phyloP scores from a whole-genome alignment of 129 eudicot species.

The Lactuca saligna region DNA sequence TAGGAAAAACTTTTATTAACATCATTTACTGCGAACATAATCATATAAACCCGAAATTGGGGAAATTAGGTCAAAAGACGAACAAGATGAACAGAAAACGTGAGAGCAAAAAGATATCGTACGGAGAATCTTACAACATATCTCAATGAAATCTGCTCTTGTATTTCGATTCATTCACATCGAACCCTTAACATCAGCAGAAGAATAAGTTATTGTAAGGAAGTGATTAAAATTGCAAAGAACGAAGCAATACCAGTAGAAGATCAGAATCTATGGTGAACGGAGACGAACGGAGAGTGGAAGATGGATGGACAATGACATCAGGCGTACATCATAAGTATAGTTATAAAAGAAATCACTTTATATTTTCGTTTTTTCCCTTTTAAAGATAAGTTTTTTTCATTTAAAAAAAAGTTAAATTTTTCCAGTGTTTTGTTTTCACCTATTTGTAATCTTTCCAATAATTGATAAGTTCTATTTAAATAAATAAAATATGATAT shows the following conservation, averaged over 20 bases:
- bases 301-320: neutral
- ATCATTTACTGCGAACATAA: neutral
- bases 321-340: neutral
- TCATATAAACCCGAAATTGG: neutral
- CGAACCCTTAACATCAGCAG: neutral
- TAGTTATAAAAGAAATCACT: too few species aligned
- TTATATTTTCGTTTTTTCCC: too few species aligned
- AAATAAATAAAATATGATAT: too few species aligned
- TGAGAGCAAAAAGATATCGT: neutral
- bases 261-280: neutral
- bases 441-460: too few species aligned
- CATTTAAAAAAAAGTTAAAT: too few species aligned
- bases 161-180: neutral
- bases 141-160: neutral
- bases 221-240: neutral
- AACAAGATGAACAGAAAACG: neutral
- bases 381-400: too few species aligned
- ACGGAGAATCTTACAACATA: neutral
- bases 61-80: neutral
- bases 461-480: too few species aligned
- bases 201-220: neutral
- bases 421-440: too few species aligned
- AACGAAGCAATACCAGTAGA: neutral
- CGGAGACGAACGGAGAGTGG: neutral
- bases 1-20: neutral